Evolutionary conservation across 2,329 filamentous ascomycete genomes (phyloP), one percentile per base, ranked within the genome.

Genomic region (Aspergillus sp.): DNA sequence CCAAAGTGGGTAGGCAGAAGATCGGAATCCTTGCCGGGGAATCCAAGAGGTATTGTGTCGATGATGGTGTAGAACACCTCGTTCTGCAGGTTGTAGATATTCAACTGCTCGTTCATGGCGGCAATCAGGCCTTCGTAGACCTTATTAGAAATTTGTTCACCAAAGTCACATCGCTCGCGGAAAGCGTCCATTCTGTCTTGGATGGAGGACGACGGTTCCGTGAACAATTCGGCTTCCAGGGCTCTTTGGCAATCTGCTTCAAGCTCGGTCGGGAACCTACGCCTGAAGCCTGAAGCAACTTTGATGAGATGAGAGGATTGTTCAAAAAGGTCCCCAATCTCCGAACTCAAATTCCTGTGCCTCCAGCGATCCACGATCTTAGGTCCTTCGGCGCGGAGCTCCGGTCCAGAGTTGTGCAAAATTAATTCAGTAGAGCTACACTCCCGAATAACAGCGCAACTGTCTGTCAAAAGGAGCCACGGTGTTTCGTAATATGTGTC

Each of bases 381-480:
- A 19, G 72, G 65, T 31, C 73, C 68, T 38, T 72, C 69, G 2
- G 67, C 55, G 10, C 58, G 61, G 11, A 78, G 61, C 19, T 69
- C 67, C 0, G 72, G 64, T 1, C 75, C 67, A 0, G 79, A 72
- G 61, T 96, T 97, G 63, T 92, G 81, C 58, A 82, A 82, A 10
- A 96, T 79, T 4, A 85, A 76, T 70, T 99, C 94, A 14, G 93
- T 76, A 45, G 81, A 79, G 68, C 87, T 94, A 73, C 89, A 96
- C 63, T 88, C 84, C 56, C 93, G 82, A 47, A 97, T 81, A 2
- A 88, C 85, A 3, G 89, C 88, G 45, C 95, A 78, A 29, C 88
- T 85, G 71, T 97, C 92, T 1, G 92, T 86, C 63, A 91, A 88
- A 4, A 96, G 80, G 44, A 95, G 81, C 91, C 91, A 97, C 1